Percentiles rank a stretch among this genome's conserved stretches.
These are phyloP conservation scores for Sambucus nigra DNA, from an alignment of 129 eudicot genomes.

Conservation along the genomic window DNA sequence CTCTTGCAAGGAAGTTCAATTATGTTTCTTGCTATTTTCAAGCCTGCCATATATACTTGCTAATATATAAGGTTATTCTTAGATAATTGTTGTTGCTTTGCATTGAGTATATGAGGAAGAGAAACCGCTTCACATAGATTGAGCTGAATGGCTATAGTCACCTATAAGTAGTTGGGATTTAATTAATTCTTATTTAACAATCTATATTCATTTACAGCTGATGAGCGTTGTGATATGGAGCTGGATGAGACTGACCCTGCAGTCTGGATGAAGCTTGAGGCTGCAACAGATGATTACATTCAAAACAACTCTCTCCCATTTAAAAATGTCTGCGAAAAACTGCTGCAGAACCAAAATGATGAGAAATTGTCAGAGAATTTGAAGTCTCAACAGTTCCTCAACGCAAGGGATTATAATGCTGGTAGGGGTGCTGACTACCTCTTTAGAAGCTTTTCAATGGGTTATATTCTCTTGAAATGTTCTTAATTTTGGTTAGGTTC, in stretches of 20 bases:
- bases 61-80: too few relatives aligned
- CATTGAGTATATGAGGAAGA: too few relatives aligned
- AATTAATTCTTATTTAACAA: not conserved
- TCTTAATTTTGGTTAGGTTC: too few relatives aligned
- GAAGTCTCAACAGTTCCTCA: constrained; percentile 42
- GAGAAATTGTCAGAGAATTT: constrained; percentile 45
- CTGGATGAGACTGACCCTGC: constrained; percentile 97
- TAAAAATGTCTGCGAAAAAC: constrained; percentile 64
- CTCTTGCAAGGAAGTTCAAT: too few relatives aligned
- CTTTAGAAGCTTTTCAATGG: not conserved
- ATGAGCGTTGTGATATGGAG: constrained; percentile 99
- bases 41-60: too few relatives aligned
- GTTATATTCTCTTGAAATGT: too few relatives aligned
- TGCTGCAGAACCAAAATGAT: constrained; percentile 58
- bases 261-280: constrained; percentile 78
- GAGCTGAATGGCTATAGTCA: not conserved
- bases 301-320: constrained; percentile 51
- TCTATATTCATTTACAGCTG: constrained; percentile 42
- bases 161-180: constrained; percentile 1
- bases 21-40: not conserved
- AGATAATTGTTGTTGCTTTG: too few relatives aligned
- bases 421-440: constrained; percentile 28
- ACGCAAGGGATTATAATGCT: constrained; percentile 31
- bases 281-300: constrained; percentile 81
- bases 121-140: not conserved